Conservation (phyloP, 2,329 filamentous ascomycete species). For the Neopestalotiopsis sp. region DNA sequence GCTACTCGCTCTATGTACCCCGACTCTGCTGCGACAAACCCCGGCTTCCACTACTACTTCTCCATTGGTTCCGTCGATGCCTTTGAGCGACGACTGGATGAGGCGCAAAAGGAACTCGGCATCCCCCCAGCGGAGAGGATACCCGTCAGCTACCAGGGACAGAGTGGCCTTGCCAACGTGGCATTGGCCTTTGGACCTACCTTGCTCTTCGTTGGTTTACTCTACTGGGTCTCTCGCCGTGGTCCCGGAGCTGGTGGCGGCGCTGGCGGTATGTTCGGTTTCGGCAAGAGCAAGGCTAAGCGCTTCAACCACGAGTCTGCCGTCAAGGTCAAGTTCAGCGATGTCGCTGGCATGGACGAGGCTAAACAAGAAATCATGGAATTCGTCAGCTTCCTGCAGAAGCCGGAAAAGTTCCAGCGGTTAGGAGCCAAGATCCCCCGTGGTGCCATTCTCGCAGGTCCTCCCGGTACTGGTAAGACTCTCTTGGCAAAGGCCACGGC, state of each 20-base stretch:
- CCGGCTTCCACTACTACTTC: slow-evolving; percentile 87
- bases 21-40: slow-evolving; percentile 71
- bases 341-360: slow-evolving; percentile 98
- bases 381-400: slow-evolving; percentile 96
- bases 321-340: slow-evolving; percentile 94
- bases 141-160: slow-evolving; percentile 84
- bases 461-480: slow-evolving; percentile 97
- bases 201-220: slow-evolving; percentile 80
- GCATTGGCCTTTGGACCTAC: slow-evolving; percentile 84
- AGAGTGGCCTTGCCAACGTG: slow-evolving; percentile 75
- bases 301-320: slow-evolving; percentile 97
- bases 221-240: slow-evolving; percentile 80
- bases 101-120: slow-evolving; percentile 83
- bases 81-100: slow-evolving; percentile 87
- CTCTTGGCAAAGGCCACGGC: slow-evolving; percentile 96
- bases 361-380: slow-evolving; percentile 99
- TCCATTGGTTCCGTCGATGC: slow-evolving; percentile 92
- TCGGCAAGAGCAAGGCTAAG: slow-evolving; percentile 94
- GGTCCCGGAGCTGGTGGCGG: slow-evolving; percentile 65
- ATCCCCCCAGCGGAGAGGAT: slow-evolving; percentile 91
- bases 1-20: slow-evolving; percentile 75
- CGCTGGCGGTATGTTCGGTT: slow-evolving; percentile 86
- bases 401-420: slow-evolving; percentile 89
- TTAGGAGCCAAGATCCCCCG: slow-evolving; percentile 97
- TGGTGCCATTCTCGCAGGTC: slow-evolving; percentile 95